Evolutionary conservation across 2,329 filamentous ascomycete species (phyloP).

Genomic region (Hymenotorrendiella dingleyae): DNA sequence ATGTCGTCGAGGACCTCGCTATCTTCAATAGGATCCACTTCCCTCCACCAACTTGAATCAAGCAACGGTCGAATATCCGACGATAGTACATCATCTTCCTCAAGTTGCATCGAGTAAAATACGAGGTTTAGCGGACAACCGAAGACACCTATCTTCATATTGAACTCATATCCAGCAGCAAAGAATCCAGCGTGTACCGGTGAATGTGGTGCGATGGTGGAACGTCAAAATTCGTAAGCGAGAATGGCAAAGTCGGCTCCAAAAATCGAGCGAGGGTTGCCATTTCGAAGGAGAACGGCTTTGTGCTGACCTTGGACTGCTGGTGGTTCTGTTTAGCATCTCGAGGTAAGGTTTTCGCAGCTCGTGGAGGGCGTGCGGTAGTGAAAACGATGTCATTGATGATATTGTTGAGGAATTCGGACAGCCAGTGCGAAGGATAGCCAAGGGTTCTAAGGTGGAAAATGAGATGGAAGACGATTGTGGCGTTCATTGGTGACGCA

Average conservation of each 20-base stretch:
- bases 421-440: conserved; percentile 18
- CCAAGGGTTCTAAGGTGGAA: conserved; percentile 7
- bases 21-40: not conserved
- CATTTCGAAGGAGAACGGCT: conserved; percentile 11
- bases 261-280: conserved; percentile 7
- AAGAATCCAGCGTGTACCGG: conserved; percentile 1
- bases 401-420: conserved; percentile 11
- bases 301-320: conserved; percentile 6
- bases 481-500: conserved; percentile 6
- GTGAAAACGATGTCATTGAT: conserved; percentile 11
- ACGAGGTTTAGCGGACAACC: not conserved
- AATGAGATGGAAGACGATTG: conserved; percentile 10
- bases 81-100: too few species aligned
- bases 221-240: not conserved
- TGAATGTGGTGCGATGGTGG: not conserved
- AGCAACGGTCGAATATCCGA: not conserved
- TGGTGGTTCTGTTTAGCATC: not conserved
- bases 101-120: too few species aligned
- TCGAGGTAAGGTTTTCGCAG: not conserved
- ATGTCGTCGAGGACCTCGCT: not conserved
- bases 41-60: conserved; percentile 1
- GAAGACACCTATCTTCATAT: not conserved
- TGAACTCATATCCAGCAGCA: not conserved
- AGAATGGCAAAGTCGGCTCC: conserved; percentile 11
- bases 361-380: conserved; percentile 4